phyloP scores from a whole-genome alignment of 148 eudicot genomes.

The Heliamphora exappendiculata region DNA sequence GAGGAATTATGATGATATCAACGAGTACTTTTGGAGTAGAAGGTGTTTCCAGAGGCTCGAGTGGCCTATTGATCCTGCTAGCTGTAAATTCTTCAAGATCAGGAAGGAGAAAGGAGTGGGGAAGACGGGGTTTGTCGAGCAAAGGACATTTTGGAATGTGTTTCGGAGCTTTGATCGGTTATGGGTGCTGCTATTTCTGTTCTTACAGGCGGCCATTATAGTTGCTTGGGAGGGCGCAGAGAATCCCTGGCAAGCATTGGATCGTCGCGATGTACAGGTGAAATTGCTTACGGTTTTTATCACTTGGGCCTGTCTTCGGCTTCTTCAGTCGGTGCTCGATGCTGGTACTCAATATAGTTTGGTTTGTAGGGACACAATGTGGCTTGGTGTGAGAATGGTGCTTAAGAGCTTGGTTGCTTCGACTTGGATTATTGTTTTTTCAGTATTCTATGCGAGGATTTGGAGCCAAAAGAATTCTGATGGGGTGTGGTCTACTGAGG shows the following conservation, averaged over 20 bases:
- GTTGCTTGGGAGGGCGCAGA: conserved; percentile 43
- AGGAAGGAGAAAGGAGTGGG: conserved; percentile 43
- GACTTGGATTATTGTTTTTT: conserved; percentile 71
- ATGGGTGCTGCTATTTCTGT: conserved; percentile 72
- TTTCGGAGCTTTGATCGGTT: conserved; percentile 83
- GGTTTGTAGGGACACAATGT: conserved; percentile 50
- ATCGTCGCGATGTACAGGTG: conserved; percentile 55
- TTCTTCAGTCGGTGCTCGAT: conserved; percentile 72
- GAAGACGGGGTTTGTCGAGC: conserved; percentile 95
- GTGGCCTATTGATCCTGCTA: conserved; percentile 73
- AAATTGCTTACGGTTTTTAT: conserved; percentile 69
- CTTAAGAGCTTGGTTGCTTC: conserved; percentile 70
- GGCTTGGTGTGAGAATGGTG: conserved; percentile 80
- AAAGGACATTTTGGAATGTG: conserved; percentile 88
- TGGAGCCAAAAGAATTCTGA: conserved; percentile 71
- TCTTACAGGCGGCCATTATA: conserved; percentile 65
- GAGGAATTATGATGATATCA: conserved; percentile 92
- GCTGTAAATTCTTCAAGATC: conserved; percentile 36
- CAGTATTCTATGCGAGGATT: conserved; percentile 68
- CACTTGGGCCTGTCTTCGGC: conserved; percentile 72
- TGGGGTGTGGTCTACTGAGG: conserved; percentile 50
- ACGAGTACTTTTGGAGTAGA: conserved; percentile 89
- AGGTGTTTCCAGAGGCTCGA: conserved; percentile 58
- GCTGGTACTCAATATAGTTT: conserved; percentile 93
- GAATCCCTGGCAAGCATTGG: conserved; percentile 55